These are phyloP conservation scores for Stentor roeselii DNA, from an alignment of 73 alveolate genomes.

Conservation along the genomic window DNA sequence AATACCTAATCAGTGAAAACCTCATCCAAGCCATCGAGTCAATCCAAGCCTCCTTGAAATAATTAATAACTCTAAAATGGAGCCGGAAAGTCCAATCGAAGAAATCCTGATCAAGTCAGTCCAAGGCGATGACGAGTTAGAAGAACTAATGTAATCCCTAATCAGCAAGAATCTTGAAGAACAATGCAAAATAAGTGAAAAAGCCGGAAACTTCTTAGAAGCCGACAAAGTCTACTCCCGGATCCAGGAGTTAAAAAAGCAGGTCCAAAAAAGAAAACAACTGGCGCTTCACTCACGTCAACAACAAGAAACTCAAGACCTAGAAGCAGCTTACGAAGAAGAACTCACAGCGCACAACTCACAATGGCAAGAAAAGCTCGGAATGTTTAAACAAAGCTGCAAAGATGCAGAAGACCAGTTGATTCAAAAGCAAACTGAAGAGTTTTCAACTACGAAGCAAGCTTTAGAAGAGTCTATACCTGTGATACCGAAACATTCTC, in stretches of 20 bases:
- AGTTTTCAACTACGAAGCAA: constrained; percentile 31
- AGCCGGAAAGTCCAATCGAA: too few relatives aligned
- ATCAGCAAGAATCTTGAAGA: constrained; percentile 46
- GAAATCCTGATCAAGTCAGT: too few relatives aligned
- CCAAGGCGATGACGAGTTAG: constrained; percentile 34
- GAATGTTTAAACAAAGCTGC: constrained; percentile 37
- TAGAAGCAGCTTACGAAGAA: constrained; percentile 49
- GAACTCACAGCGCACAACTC: constrained; percentile 55
- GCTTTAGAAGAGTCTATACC: constrained; percentile 49
- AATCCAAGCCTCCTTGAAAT: neutral
- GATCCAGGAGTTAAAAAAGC: constrained; percentile 36
- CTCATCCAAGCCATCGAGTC: neutral
- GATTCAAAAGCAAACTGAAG: constrained; percentile 42
- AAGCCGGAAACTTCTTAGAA: constrained; percentile 46
- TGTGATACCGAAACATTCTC: constrained; percentile 40
- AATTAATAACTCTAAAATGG: too few relatives aligned
- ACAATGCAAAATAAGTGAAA: constrained; percentile 51
- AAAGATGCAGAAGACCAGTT: constrained; percentile 32
- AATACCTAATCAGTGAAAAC: neutral
- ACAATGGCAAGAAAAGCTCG: constrained; percentile 48
- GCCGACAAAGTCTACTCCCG: constrained; percentile 69
- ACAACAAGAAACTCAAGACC: constrained; percentile 43
- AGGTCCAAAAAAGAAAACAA: constrained; percentile 26
- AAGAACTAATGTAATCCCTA: constrained; percentile 32
- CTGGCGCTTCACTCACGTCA: constrained; percentile 38